phyloP scores from a whole-genome alignment of 129 eudicot genomes.

The Solidago caesia region DNA sequence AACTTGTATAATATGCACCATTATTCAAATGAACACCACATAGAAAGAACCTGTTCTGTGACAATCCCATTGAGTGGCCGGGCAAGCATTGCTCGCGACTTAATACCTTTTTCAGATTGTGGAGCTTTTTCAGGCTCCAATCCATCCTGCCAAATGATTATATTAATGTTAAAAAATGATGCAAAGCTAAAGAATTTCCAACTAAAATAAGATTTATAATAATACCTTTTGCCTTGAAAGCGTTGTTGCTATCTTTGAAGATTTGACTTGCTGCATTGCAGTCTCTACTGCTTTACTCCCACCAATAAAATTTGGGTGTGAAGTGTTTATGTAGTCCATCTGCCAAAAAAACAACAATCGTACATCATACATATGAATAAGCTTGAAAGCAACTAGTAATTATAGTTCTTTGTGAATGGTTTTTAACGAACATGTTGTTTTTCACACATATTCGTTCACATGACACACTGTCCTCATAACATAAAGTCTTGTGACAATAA shows the following conservation, averaged over 20 bases:
- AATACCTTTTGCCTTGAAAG: constrained; percentile 62
- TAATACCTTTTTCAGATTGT: constrained; percentile 66
- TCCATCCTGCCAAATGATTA: constrained; percentile 50
- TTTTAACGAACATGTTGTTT: background rate
- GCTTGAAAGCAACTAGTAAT: constrained; percentile 5
- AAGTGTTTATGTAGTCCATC: constrained; percentile 99
- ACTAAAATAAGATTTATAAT: background rate
- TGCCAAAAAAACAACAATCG: constrained; percentile 18
- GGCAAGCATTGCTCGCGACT: constrained; percentile 75
- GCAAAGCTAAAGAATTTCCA: constrained; percentile 15
- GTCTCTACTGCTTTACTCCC: constrained; percentile 95
- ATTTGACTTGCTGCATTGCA: constrained; percentile 63
- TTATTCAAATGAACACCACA: constrained; percentile 13
- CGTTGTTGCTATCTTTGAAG: constrained; percentile 48
- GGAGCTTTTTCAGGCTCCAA: constrained; percentile 73
- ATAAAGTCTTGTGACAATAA: background rate
- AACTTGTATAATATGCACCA: constrained; percentile 11
- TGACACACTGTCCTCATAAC: too few relatives aligned
- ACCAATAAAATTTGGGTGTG: constrained; percentile 91
- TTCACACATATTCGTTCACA: background rate
- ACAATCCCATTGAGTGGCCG: constrained; percentile 73
- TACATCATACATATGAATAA: background rate
- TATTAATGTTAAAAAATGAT: constrained; percentile 6
- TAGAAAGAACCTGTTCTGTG: constrained; percentile 64
- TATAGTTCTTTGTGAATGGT: background rate